Base-by-base conservation (phyloP, 169 alveolate genomes). In the Plasmodium relictum region DNA sequence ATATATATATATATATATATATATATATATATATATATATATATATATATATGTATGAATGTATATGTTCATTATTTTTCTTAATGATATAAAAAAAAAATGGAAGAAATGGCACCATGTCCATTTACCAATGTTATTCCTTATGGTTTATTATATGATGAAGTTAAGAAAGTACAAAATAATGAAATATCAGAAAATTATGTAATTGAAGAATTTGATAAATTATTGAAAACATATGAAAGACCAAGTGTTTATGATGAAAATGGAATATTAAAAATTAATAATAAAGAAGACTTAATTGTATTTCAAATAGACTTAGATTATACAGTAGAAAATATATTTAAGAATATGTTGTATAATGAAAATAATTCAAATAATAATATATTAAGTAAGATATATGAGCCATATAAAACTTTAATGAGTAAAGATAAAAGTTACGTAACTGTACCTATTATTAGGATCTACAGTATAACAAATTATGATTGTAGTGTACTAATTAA, bases 391-490 rank as follows among this genome's bases (percentile, higher is more conserved):
- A 26, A 37, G 8, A 78, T 78, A 5, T 78, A 7, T 42, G 63
- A 22, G 14, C 61, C 80, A 18, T 78, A 65, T 58, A 54, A 56
- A 39, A 14, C 2, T 10, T 16, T 78, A 22, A 12, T 78, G 9
- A 58, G 56, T 37, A 78, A 48, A 37, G 89, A 78, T 14, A 78
- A 65, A 58, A 78, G 22, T 42, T 78, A 45, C 58, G 68, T 65
- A 24, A 26, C 80, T 10, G 89, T 78, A 7, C 89, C 96, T 7
- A 54, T 92, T 37, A 88, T 93, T 54, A 66, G 95, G 12, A 85
- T 93, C 2, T 93, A 92, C 74, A 92, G 94, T 10, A 92, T 93
- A 4, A 93, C 93, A 41, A 87, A 80, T 56, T 80, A 88, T 58
- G 88, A 88, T 45, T 91, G 86, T 44, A 93, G 96, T 50, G 94